Conservation (phyloP, 2,329 filamentous ascomycete species). For the Bipolaris sorokiniana region DNA sequence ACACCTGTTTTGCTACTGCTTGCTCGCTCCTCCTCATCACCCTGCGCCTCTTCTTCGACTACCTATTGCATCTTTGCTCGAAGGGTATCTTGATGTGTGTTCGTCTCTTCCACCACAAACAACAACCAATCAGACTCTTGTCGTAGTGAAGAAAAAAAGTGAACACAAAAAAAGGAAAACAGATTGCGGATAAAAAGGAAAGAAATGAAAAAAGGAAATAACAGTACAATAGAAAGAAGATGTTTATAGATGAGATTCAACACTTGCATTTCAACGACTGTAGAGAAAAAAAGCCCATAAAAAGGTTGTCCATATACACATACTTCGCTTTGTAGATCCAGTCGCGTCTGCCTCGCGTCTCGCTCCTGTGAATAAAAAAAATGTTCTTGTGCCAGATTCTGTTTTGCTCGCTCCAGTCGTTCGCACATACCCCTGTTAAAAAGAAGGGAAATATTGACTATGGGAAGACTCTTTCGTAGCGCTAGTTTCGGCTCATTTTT, state of each 20-base stretch:
- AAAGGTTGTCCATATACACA: constrained; percentile 25
- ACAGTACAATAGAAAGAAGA: constrained; percentile 1
- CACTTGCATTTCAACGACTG: constrained; percentile 47
- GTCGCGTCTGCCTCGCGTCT: constrained; percentile 2
- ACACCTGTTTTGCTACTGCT: background rate
- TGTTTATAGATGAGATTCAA: constrained; percentile 36
- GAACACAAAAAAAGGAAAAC: background rate
- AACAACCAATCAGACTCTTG: background rate
- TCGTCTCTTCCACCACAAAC: constrained; percentile 7
- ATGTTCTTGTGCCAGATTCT: background rate
- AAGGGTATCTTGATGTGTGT: constrained; percentile 21
- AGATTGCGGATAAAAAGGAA: constrained; percentile 16
- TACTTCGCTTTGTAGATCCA: constrained; percentile 18
- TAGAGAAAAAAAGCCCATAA: constrained; percentile 29
- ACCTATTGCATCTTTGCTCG: background rate
- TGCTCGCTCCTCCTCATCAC: background rate
- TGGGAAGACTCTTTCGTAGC: constrained; percentile 9
- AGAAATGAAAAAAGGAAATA: constrained; percentile 21
- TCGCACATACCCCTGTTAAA: constrained; percentile 1
- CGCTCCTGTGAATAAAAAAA: constrained; percentile 8
- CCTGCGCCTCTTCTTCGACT: too few species aligned
- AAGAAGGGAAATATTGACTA: constrained; percentile 9
- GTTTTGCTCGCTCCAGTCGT: constrained; percentile 7
- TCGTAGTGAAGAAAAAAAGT: background rate
- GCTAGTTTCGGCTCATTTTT: constrained; percentile 6